Base-by-base conservation (phyloP, 2,329 filamentous ascomycete genomes). In the Fonsecaea monophora region DNA sequence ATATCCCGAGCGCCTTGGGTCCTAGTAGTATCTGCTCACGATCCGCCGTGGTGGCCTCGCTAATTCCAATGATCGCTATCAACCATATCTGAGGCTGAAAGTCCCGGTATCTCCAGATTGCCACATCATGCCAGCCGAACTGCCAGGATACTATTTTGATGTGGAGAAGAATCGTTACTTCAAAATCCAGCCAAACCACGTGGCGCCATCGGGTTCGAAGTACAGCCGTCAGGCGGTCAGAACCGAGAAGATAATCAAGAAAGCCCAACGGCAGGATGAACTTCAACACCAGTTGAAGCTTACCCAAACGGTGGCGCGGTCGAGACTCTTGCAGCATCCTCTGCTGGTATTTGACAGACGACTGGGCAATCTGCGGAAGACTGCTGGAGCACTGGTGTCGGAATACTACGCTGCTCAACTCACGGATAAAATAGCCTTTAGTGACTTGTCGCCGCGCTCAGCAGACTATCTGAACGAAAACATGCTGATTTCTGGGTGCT, bases 141-240 rank as follows among this genome's bases (percentile, higher is more conserved):
- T 70, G 34, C 68, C 61, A n/a, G 68, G 68, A 18, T 70, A 66
- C 25, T 62, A 67, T 32, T 70, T 60, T 37, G 68, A 70, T 40
- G 1, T 55, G 32, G 53, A 45, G 6, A 65, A 58, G 48, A 70
- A 70, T 30, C 68, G 68, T 70, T 92, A 91, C 73, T 92, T 91
- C 77, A 89, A 87, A 72, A 85, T 91, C 58, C 86, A 90, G 74
- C 72, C 78, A 30, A 81, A 78, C 61, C 79, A 82, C 68, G 82
- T 82, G 15, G 86, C 86, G 0, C 68, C 66, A 10, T 15, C 58
- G 2, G 77, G 76, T 7, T 80, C 84, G 0, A 77, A 82, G 15
- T 90, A 88, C 79, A 87, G 87, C 8, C 78, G 81, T n/a, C 80
- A 85, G 54, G 82, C 83, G 6, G 85, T 90, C 64, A 89, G 86